phyloP scores from a whole-genome alignment of 2,329 filamentous ascomycete species.

The Alternaria longipes region DNA sequence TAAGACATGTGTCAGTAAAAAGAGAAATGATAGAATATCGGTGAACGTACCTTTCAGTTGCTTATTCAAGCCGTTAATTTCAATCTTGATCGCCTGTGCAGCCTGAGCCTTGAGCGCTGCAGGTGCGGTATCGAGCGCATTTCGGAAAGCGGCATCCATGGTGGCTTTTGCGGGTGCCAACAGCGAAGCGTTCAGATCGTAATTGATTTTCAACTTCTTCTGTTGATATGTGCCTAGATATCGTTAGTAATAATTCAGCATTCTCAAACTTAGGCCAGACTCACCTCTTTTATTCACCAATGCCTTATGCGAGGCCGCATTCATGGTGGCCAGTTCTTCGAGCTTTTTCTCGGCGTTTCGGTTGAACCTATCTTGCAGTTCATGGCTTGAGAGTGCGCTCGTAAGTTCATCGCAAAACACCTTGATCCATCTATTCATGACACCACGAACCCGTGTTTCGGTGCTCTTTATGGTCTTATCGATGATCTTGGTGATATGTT shows the following conservation, averaged over 20 bases:
- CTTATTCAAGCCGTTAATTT: conserved; percentile 4
- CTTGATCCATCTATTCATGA: neutral
- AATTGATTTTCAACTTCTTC: conserved; percentile 12
- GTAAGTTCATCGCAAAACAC: neutral
- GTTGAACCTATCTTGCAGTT: conserved; percentile 8
- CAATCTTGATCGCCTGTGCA: conserved; percentile 12
- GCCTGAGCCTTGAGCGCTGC: conserved; percentile 10
- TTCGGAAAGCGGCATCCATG: conserved; percentile 12
- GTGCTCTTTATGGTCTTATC: conserved; percentile 1
- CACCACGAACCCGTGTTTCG: neutral
- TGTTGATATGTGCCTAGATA: conserved; percentile 4
- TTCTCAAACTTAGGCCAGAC: neutral
- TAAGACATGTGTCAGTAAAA: conserved; percentile 1
- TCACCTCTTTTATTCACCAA: conserved; percentile 10
- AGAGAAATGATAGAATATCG: neutral
- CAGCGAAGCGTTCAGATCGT: conserved; percentile 13
- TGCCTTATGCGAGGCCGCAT: conserved; percentile 4
- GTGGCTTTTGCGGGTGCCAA: neutral
- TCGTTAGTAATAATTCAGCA: neutral
- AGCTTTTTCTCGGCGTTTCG: conserved; percentile 6
- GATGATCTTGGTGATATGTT: conserved; percentile 24
- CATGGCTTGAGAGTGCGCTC: neutral
- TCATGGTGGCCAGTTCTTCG: neutral
- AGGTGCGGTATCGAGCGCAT: neutral
- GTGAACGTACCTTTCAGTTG: conserved; percentile 10